These are phyloP conservation scores for Lanmaoa rubissima DNA, from an alignment of 768 basidiomycete genomes.

Conservation along the genomic window DNA sequence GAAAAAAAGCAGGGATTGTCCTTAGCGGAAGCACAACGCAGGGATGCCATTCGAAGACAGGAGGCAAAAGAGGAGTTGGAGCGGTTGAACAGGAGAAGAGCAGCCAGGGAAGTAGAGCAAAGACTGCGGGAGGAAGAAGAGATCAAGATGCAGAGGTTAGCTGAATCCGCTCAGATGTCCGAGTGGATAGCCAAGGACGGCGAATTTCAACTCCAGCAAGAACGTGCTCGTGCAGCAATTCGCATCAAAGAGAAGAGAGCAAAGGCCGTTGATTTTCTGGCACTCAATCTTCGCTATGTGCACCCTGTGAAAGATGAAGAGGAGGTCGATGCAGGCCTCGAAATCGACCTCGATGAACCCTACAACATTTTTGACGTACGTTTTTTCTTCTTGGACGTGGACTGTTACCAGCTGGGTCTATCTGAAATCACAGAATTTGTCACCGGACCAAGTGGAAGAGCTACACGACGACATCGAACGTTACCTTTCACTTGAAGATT, in stretches of 20 bases:
- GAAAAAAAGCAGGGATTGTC: slow-evolving; percentile 87
- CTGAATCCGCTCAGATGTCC: slow-evolving; percentile 96
- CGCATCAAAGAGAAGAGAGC: slow-evolving; percentile 95
- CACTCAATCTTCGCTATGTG: slow-evolving; percentile 93
- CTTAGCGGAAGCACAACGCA: slow-evolving; percentile 70
- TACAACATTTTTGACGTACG: slow-evolving; percentile 95
- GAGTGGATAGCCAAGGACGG: slow-evolving; percentile 98
- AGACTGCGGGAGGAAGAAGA: slow-evolving; percentile 91
- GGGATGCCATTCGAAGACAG: slow-evolving; percentile 75
- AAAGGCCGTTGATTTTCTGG: slow-evolving; percentile 97
- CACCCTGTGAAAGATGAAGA: slow-evolving; percentile 71
- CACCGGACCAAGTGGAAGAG: slow-evolving; percentile 85
- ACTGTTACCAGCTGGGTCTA: neutral
- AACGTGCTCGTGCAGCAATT: slow-evolving; percentile 85
- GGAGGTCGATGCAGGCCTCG: slow-evolving; percentile 84
- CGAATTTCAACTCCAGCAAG: slow-evolving; percentile 95
- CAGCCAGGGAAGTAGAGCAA: slow-evolving; percentile 90
- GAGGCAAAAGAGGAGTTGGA: slow-evolving; percentile 97
- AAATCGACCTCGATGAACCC: slow-evolving; percentile 98
- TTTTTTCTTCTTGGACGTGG: slow-evolving; percentile 4
- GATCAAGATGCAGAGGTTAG: slow-evolving; percentile 78
- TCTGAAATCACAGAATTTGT: slow-evolving; percentile 61
- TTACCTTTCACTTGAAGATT: slow-evolving; percentile 84
- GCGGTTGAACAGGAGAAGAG: slow-evolving; percentile 82
- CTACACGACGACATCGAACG: slow-evolving; percentile 92